Conservation (phyloP, 208 protist genomes). For the Crithidia bombi region DNA sequence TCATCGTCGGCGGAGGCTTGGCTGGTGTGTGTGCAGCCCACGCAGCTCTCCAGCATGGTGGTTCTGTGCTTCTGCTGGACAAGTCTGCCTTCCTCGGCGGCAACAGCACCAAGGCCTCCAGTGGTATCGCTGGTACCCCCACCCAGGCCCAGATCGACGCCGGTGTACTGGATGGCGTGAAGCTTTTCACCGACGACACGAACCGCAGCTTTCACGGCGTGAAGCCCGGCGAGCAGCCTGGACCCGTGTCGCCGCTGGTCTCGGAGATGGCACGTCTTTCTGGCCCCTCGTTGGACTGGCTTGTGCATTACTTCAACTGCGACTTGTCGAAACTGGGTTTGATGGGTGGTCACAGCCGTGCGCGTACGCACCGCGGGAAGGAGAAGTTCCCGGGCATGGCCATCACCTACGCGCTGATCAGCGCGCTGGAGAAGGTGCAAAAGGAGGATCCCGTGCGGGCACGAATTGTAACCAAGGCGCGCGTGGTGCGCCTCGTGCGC, state of each 20-base stretch:
- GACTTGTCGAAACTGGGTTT: slow-evolving; percentile 71
- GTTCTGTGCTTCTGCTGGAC: slow-evolving; percentile 83
- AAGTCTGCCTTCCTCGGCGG: slow-evolving; percentile 83
- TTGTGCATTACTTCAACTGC: slow-evolving; percentile 74
- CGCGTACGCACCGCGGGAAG: slow-evolving; percentile 84
- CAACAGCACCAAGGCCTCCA: slow-evolving; percentile 93
- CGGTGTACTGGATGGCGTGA: slow-evolving; percentile 66
- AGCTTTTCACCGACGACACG: slow-evolving; percentile 59
- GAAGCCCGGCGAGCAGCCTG: slow-evolving; percentile 24
- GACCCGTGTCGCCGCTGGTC: slow-evolving; percentile 51
- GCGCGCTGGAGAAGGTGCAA: slow-evolving; percentile 58
- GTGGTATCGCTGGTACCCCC: slow-evolving; percentile 87
- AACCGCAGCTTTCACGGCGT: slow-evolving; percentile 62
- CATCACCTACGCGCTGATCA: slow-evolving; percentile 86
- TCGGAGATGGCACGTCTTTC: slow-evolving; percentile 70
- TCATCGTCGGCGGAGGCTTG: slow-evolving; percentile 72
- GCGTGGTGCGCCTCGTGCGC: slow-evolving; percentile 56
- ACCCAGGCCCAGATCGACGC: slow-evolving; percentile 79
- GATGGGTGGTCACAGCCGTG: slow-evolving; percentile 82
- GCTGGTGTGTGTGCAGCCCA: slow-evolving; percentile 65
- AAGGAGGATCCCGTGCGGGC: slow-evolving; percentile 34
- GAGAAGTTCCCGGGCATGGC: slow-evolving; percentile 74
- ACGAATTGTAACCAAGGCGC: slow-evolving; percentile 54
- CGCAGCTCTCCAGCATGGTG: slow-evolving; percentile 57
- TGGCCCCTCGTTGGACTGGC: slow-evolving; percentile 65